These are phyloP conservation scores for Tilletia walkeri DNA, from an alignment of 1,284 basidiomycete genomes.

Conservation along the genomic window DNA sequence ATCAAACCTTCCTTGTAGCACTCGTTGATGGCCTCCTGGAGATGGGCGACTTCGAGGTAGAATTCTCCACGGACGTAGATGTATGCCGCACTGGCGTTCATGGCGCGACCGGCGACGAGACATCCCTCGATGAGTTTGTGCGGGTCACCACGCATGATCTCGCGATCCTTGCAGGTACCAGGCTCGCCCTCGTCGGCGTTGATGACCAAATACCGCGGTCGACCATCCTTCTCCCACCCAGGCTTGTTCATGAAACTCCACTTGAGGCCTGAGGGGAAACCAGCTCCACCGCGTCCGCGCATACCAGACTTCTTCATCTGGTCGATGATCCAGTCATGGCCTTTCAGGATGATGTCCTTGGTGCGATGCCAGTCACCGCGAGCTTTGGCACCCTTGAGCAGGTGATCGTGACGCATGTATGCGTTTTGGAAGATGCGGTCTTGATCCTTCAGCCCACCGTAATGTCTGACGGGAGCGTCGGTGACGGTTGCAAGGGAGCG, in stretches of 20 bases:
- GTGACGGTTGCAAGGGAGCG: slow-evolving; percentile 52
- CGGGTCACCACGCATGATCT: slow-evolving; percentile 95
- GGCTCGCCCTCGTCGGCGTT: slow-evolving; percentile 99
- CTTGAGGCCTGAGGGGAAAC: slow-evolving; percentile 94
- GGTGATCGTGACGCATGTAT: slow-evolving; percentile 54
- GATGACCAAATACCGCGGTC: slow-evolving; percentile 92
- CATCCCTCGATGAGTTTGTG: slow-evolving; percentile 98
- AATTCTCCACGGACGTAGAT: slow-evolving; percentile 99
- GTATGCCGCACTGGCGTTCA: slow-evolving; percentile 97
- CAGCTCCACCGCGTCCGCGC: slow-evolving; percentile 92
- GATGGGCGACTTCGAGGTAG: slow-evolving; percentile 86
- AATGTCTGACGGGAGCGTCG: slow-evolving; percentile 47
- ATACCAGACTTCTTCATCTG: slow-evolving; percentile 93
- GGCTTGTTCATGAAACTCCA: slow-evolving; percentile 99
- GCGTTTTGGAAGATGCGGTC: slow-evolving; percentile 56
- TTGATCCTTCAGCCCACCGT: slow-evolving; percentile 53
- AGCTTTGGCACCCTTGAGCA: slow-evolving; percentile 62
- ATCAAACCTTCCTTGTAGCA: slow-evolving; percentile 89
- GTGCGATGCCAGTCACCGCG: slow-evolving; percentile 98
- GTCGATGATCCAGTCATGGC: slow-evolving; percentile 96
- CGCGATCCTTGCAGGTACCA: slow-evolving; percentile 97
- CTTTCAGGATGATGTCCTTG: slow-evolving; percentile 90
- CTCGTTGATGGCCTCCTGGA: slow-evolving; percentile 91
- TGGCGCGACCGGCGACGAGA: slow-evolving; percentile 91
- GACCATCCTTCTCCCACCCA: slow-evolving; percentile 89